Base-by-base conservation (phyloP, 2,329 filamentous ascomycete genomes). In the Fusarium paranaense region DNA sequence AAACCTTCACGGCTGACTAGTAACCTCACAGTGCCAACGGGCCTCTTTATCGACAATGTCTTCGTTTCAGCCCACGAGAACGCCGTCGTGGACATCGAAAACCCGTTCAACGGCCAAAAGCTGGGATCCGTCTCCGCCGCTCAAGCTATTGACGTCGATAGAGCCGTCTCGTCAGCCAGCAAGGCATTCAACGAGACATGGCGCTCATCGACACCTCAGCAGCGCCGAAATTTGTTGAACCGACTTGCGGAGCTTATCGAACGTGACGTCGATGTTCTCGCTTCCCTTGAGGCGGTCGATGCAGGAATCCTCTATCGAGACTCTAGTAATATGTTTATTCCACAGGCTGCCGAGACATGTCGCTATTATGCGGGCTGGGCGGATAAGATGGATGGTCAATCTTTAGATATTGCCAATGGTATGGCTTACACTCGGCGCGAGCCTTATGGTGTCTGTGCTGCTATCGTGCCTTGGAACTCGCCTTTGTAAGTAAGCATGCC, bases 371-470 rank as follows among this genome's bases (percentile, higher is more conserved):
- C 89, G 75, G 94, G 94, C 62, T 96, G 92, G 90, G 93, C 94
- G 73, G 94, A 97, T 86, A 97, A 97, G 89, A 90, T 95, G 70
- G 88, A 91, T 82, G 94, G 94, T 79, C 93, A 94, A 85, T 92
- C 93, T 52, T 90, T 95, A 72, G 93, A 95, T 77, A 93, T 93
- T 72, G 86, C 88, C 76, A 87, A 89, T 56, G 91, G 93, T 66
- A 92, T 91, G 80, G 71, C 71, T 93, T 95, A 85, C 91, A 93
- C 86, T 94, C 95, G 86, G 93, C 92, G 69, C 93, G 84, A 94
- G 79, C 92, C 92, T 2, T 84, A 94, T 38, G 92, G 93, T 47
- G 92, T 94, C 1, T 92, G 92, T 68, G 92, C 87, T 2, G 85
- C 86, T 78, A 93, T 94, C 64, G 93, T 93, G 63, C 91, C 92